These are phyloP conservation scores for Mitragyna speciosa DNA, from an alignment of 257 asterid species.

Conservation along the genomic window DNA sequence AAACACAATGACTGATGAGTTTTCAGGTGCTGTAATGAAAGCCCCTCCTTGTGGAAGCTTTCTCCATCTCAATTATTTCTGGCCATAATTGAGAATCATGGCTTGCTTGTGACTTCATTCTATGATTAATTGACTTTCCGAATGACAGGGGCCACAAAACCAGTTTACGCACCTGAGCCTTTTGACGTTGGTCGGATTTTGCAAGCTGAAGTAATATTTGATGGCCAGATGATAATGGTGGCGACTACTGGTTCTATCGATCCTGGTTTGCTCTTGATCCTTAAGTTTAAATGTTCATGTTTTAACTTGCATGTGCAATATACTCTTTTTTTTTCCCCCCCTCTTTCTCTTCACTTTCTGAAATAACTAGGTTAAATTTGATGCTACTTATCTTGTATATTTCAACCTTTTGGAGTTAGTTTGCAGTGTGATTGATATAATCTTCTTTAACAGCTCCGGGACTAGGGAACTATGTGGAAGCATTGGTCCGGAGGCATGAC, in stretches of 20 bases:
- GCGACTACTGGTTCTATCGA: conserved; percentile 60
- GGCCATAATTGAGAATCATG: neutral
- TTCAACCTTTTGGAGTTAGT: neutral
- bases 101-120: neutral
- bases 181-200: conserved; percentile 79
- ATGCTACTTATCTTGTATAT: conserved; percentile 1
- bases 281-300: neutral
- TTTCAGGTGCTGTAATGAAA: neutral
- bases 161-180: conserved; percentile 91
- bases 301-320: neutral
- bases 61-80: neutral
- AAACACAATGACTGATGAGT: neutral
- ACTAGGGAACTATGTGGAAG: conserved; percentile 92
- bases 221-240: conserved; percentile 52
- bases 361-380: neutral
- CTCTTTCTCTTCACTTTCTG: neutral
- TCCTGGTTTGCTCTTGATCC: conserved; percentile 55
- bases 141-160: conserved; percentile 77
- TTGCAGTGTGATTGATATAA: conserved; percentile 12
- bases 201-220: conserved; percentile 64
- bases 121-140: conserved; percentile 13
- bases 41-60: neutral
- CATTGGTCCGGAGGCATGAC: conserved; percentile 89
- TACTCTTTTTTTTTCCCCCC: neutral
- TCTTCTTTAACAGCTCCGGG: conserved; percentile 73